phyloP scores from a whole-genome alignment of 331 rosid species.

The Rosa hybrid region DNA sequence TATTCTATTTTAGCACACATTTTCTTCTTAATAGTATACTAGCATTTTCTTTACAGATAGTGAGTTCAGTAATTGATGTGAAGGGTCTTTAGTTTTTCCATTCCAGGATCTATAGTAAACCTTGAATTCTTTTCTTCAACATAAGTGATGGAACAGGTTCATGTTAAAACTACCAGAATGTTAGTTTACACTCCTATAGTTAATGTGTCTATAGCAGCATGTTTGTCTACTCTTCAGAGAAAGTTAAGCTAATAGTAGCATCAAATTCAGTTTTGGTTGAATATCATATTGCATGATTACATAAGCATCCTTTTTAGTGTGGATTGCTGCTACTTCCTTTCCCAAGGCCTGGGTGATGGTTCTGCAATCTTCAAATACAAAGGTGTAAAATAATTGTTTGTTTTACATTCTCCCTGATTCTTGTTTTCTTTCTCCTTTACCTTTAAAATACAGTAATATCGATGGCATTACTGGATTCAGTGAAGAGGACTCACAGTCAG shows the following conservation, averaged over 20 bases:
- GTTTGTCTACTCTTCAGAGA: not conserved
- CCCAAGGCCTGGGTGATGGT: not conserved
- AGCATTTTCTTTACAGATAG: not conserved
- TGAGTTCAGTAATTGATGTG: not conserved
- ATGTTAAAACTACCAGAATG: too few species aligned
- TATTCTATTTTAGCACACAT: constrained; percentile 11
- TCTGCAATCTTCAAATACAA: not conserved
- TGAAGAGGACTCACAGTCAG: constrained; percentile 52
- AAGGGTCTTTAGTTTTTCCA: not conserved
- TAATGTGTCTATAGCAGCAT: not conserved
- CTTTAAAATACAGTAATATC: constrained; percentile 52
- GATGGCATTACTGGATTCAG: constrained; percentile 87
- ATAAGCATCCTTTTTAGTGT: not conserved
- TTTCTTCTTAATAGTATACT: not conserved
- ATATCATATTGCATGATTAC: not conserved
- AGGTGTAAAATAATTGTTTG: not conserved
- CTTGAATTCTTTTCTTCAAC: not conserved
- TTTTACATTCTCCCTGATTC: not conserved
- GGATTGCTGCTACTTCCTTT: not conserved
- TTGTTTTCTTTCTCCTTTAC: constrained; percentile 25
- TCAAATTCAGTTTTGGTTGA: not conserved
- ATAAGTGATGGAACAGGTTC: not conserved
- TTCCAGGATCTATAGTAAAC: not conserved
- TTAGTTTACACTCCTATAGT: not conserved
- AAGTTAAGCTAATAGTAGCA: not conserved